Conservation (phyloP, 805 yeast genomes). For the Pichia paraexigua region DNA sequence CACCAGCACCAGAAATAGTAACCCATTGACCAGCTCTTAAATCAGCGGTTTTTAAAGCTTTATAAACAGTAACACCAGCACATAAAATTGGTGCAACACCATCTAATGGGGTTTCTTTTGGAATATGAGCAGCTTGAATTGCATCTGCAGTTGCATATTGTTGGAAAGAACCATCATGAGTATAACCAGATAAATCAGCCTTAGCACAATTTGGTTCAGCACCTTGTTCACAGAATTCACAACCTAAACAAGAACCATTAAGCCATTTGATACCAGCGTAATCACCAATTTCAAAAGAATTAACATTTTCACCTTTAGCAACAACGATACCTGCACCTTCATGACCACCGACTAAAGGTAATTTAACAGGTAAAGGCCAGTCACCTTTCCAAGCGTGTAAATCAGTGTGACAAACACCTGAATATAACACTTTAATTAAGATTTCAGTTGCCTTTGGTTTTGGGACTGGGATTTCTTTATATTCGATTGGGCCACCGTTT, state of each 20-base stretch:
- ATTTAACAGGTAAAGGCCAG: constrained; percentile 68
- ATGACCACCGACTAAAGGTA: constrained; percentile 76
- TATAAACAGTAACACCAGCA: constrained; percentile 88
- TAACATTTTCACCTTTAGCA: constrained; percentile 58
- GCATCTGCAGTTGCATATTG: constrained; percentile 87
- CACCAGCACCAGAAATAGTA: constrained; percentile 71
- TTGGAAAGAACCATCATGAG: constrained; percentile 86
- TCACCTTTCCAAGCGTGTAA: constrained; percentile 88
- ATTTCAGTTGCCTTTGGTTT: constrained; percentile 64
- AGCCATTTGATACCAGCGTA: constrained; percentile 76
- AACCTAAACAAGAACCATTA: constrained; percentile 61
- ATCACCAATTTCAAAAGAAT: constrained; percentile 65
- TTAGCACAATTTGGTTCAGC: constrained; percentile 62
- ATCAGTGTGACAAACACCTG: constrained; percentile 89
- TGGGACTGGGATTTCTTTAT: constrained; percentile 70
- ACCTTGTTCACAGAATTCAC: constrained; percentile 61
- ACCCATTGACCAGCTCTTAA: constrained; percentile 70
- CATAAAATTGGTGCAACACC: constrained; percentile 75
- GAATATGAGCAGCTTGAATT: constrained; percentile 74
- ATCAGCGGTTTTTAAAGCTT: constrained; percentile 76
- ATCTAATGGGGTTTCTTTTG: constrained; percentile 65
- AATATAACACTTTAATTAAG: constrained; percentile 65
- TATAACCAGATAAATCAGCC: constrained; percentile 76
- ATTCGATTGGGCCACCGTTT: constrained; percentile 50
- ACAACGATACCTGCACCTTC: constrained; percentile 83